Evolutionary conservation across 768 basidiomycete genomes (phyloP).

Genomic region (Mrakia frigida): DNA sequence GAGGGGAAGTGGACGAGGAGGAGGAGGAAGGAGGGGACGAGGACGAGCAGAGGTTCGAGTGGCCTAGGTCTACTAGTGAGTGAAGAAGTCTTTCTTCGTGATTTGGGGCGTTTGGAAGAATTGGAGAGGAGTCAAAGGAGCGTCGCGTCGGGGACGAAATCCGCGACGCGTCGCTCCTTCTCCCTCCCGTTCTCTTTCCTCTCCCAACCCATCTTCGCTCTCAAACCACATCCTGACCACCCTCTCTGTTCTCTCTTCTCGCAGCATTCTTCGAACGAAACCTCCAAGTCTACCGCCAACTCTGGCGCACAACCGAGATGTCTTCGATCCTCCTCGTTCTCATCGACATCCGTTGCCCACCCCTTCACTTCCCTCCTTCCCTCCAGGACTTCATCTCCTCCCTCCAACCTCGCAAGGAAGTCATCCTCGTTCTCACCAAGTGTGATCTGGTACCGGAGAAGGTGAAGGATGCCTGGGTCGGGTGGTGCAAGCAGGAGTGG

Average conservation of each 20-base stretch:
- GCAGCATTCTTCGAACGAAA: slow-evolving; percentile 32
- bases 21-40: not conserved
- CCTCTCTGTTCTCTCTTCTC: not conserved
- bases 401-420: slow-evolving; percentile 29
- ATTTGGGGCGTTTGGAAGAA: not conserved
- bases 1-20: not conserved
- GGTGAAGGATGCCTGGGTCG: slow-evolving; percentile 51
- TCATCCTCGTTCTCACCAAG: slow-evolving; percentile 32
- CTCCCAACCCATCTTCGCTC: not conserved
- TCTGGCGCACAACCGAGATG: slow-evolving; percentile 29
- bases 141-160: no score
- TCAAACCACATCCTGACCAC: no score
- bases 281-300: slow-evolving; percentile 27
- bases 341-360: slow-evolving; percentile 32
- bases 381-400: slow-evolving; percentile 26
- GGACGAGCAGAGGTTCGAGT: not conserved
- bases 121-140: no score
- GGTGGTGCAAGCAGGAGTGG: slow-evolving; percentile 43
- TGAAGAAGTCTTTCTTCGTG: not conserved
- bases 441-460: slow-evolving; percentile 49
- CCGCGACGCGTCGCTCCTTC: not conserved
- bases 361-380: slow-evolving; percentile 32
- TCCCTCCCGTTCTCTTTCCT: not conserved
- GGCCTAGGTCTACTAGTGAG: slow-evolving; percentile 30
- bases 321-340: slow-evolving; percentile 32